Percentiles rank a stretch among this genome's conserved stretches.
These are phyloP conservation scores for Starmerella khaoyaiensis DNA, from an alignment of 805 yeast species.

Conservation along the genomic window DNA sequence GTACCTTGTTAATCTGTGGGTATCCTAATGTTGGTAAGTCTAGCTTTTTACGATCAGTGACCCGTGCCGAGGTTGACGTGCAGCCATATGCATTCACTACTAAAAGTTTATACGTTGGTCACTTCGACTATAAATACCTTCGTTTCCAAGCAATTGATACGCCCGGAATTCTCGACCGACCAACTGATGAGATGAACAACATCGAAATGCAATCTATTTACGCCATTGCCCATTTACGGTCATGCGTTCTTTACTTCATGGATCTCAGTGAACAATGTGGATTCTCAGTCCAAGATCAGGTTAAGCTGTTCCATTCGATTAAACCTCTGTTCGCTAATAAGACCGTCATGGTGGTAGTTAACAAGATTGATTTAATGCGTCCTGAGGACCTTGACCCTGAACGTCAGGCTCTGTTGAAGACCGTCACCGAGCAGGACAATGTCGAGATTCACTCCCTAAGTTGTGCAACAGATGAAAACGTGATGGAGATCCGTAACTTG, in stretches of 20 bases:
- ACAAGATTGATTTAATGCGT: slow-evolving; percentile 82
- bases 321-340: slow-evolving; percentile 96
- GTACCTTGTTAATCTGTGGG: slow-evolving; percentile 94
- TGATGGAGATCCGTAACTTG: slow-evolving; percentile 88
- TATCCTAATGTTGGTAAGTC: slow-evolving; percentile 99
- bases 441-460: slow-evolving; percentile 90
- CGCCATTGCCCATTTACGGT: slow-evolving; percentile 95
- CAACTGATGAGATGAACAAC: slow-evolving; percentile 98
- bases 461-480: slow-evolving; percentile 86
- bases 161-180: slow-evolving; percentile 97
- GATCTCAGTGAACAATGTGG: slow-evolving; percentile 99
- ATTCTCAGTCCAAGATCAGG: slow-evolving; percentile 92
- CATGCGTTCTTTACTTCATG: slow-evolving; percentile 94
- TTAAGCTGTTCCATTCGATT: slow-evolving; percentile 88
- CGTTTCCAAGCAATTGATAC: slow-evolving; percentile 99
- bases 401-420: slow-evolving; percentile 55
- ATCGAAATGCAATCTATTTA: slow-evolving; percentile 99
- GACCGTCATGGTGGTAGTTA: slow-evolving; percentile 87
- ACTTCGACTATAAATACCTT: slow-evolving; percentile 93
- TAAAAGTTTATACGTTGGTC: slow-evolving; percentile 93
- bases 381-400: slow-evolving; percentile 72
- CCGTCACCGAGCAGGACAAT: slow-evolving; percentile 47
- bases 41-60: slow-evolving; percentile 79
- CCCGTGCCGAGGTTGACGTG: slow-evolving; percentile 97
- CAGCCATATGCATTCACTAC: slow-evolving; percentile 99